Evolutionary conservation across 1,284 basidiomycete genomes (phyloP).

Genomic region (Neolentinus lepideus): DNA sequence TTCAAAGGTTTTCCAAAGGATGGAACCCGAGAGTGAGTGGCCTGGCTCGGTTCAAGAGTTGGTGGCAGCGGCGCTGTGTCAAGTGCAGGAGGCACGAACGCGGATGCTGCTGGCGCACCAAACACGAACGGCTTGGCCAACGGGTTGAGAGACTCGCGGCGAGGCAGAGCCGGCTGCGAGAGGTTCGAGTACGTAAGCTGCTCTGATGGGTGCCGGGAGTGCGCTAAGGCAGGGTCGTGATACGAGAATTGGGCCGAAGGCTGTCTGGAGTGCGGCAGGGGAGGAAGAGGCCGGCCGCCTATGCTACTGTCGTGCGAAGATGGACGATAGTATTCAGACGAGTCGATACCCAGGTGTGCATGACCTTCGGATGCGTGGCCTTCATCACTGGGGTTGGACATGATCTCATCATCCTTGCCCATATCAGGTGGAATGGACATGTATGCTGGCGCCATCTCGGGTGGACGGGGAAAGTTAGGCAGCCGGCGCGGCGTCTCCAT

Average conservation of each 20-base stretch:
- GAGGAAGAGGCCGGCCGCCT: conserved; percentile 42
- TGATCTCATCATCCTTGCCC: conserved; percentile 51
- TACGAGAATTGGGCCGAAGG: conserved; percentile 52
- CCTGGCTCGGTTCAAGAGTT: conserved; percentile 10
- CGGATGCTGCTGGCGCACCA: conserved; percentile 26
- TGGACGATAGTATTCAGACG: conserved; percentile 18
- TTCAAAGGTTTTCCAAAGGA: conserved; percentile 67
- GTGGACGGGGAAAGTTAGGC: conserved; percentile 73
- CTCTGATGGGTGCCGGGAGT: conserved; percentile 49
- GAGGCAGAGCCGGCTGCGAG: conserved; percentile 17
- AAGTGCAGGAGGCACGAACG: conserved; percentile 1
- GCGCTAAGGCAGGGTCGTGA: conserved; percentile 55
- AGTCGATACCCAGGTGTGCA: conserved; percentile 35
- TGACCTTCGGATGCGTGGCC: conserved; percentile 29
- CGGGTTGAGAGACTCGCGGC: conserved; percentile 54
- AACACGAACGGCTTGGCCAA: conserved; percentile 78
- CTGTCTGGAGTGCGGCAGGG: conserved; percentile 56
- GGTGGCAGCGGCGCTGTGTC: conserved; percentile 19
- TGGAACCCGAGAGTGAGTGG: conserved; percentile 47
- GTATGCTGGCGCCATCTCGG: conserved; percentile 24
- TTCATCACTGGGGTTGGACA: conserved; percentile 81
- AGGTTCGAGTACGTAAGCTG: conserved; percentile 18
- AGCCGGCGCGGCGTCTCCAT: conserved; percentile 55
- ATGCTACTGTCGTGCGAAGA: conserved; percentile 15
- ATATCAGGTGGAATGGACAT: conserved; percentile 5